Evolutionary conservation across 2,329 filamentous ascomycete species (phyloP), one percentile per base, ranked within the genome.

Genomic region (Falciphora oryzae): DNA sequence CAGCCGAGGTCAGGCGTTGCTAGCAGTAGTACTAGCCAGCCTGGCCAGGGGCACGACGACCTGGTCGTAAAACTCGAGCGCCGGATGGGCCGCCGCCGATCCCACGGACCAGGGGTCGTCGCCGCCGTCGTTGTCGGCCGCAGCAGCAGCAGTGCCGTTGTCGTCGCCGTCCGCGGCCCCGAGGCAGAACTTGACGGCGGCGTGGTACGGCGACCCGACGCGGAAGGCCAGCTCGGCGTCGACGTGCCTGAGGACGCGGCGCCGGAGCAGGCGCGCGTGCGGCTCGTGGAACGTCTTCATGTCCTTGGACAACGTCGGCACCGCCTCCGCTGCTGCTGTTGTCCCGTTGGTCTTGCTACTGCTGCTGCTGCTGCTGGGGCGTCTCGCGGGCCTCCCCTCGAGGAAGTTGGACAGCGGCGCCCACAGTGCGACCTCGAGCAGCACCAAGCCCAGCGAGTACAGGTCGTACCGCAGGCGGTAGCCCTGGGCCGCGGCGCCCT

Each of bases 371-470:
- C 32, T 13, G 27, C 22, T 22, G 35, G 13, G n/a, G n/a, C 25
- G n/a, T 3, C 27, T 44, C 31, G 60, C 61, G 27, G 53, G 62
- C 62, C 27, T 63, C 14, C 28, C 31, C 53, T 63, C 62, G 27
- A 73, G 63, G 8, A 73, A 64, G 16, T 38, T 57, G 32, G 72
- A 69, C 8, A 73, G 65, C n/a, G 69, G 67, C 7, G 65, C 61
- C 72, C 72, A 74, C 65, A 70, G 67, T 0, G 70, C 72, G 57
- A 84, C 80, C 71, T 84, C 81, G 7, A 83, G 74, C 10, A 84
- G 74, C 2, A 84, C 73, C 5, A 83, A 75, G 1, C 82, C 82
- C 3, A 85, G 73, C 65, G 77, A 80, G 72, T 80, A 80, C 31
- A 80, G 75, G 67, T 80, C 78, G 67, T 69, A 65, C 53, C 57